These are phyloP conservation scores for Pinus tabuliformis DNA, from an alignment of 75 land plant genomes.

Conservation along the genomic window DNA sequence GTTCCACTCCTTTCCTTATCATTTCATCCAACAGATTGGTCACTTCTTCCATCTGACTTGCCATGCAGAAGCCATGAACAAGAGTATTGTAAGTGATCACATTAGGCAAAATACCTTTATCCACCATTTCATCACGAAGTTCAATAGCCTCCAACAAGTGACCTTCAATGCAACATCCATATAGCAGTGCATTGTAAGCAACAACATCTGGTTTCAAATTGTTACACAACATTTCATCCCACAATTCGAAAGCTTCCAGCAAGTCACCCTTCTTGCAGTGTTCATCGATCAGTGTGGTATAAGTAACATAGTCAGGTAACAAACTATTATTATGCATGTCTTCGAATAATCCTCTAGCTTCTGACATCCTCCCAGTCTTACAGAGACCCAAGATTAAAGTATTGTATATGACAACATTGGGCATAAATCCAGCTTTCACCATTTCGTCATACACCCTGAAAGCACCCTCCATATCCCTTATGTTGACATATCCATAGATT, in stretches of 20 bases:
- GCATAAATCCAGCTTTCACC: conserved; percentile 41
- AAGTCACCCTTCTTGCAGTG: conserved; percentile 47
- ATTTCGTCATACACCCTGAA: conserved; percentile 49
- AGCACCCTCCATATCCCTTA: conserved; percentile 58
- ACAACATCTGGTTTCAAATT: conserved; percentile 53
- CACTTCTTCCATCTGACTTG: conserved; percentile 16
- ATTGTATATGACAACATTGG: conserved; percentile 76
- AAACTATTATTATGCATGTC: conserved; percentile 49
- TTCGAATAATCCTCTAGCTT: conserved; percentile 29
- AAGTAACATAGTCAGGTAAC: conserved; percentile 60
- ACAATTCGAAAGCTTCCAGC: conserved; percentile 42
- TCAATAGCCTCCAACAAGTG: conserved; percentile 39
- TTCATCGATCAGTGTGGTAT: conserved; percentile 59
- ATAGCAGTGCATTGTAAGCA: conserved; percentile 56
- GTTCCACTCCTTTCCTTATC: conserved; percentile 9
- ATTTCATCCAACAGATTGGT: conserved; percentile 8
- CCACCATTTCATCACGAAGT: conserved; percentile 57
- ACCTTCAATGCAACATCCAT: conserved; percentile 47
- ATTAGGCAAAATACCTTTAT: conserved; percentile 24
- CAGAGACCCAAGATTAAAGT: conserved; percentile 63
- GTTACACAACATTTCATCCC: conserved; percentile 53
- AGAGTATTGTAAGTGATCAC: conserved; percentile 34
- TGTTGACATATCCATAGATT: conserved; percentile 23
- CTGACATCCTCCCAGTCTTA: conserved; percentile 36
- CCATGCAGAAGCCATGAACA: conserved; percentile 22